A percentile compares a stretch with the other conserved stretches of the same genome.
phyloP scores from a whole-genome alignment of 2,329 filamentous ascomycete species.

The Harringtonia aguacate region DNA sequence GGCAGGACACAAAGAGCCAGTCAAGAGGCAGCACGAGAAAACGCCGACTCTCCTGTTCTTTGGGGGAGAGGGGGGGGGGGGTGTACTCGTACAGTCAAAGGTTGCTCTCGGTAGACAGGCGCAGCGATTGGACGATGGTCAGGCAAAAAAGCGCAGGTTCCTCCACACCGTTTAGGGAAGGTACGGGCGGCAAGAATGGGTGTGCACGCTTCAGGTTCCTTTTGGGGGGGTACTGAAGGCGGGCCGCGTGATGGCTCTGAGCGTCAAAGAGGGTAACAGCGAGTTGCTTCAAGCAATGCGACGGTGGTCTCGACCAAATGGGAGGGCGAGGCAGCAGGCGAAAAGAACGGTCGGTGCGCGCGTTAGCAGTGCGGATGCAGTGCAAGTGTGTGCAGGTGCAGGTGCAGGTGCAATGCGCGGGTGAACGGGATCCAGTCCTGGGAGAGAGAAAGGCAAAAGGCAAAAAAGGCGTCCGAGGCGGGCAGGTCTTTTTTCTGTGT shows the following conservation, averaged over 20 bases:
- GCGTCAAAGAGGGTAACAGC: neutral
- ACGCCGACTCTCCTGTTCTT: no score
- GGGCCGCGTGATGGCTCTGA: conserved; percentile 4
- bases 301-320: neutral
- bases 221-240: neutral
- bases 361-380: neutral
- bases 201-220: conserved; percentile 4
- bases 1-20: neutral
- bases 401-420: neutral
- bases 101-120: neutral
- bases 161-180: conserved; percentile 12
- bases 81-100: neutral
- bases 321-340: neutral
- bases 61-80: neutral
- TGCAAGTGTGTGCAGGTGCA: neutral
- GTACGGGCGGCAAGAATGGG: conserved; percentile 11
- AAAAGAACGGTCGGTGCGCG: neutral
- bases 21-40: conserved; percentile 2
- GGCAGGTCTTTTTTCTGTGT: no score
- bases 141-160: conserved; percentile 4
- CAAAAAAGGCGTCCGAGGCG: neutral
- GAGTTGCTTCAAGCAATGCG: neutral
- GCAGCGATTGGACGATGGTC: conserved; percentile 7
- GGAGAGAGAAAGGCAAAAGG: neutral
- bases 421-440: neutral